Base-by-base conservation (phyloP, 139 green algal species). In the Marvania coccoides region DNA sequence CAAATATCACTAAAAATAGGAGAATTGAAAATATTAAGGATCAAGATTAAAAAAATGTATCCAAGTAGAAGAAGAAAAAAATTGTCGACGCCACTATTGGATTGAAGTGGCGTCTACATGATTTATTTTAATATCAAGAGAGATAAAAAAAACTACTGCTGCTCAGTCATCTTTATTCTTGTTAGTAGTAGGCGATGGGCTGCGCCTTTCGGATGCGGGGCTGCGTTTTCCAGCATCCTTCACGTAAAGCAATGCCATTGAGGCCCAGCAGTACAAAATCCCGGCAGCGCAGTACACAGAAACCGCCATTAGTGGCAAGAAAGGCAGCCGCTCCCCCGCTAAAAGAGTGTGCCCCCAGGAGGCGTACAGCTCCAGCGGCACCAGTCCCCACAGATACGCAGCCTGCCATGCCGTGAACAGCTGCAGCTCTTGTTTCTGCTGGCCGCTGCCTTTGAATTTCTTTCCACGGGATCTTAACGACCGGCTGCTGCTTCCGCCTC, bases 281-380 rank as follows among this genome's bases (percentile, higher is more conserved):
- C 83, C 88, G 5, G 81, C 6, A 0, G 81, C 74, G 74, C 86
- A 90, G 72, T 90, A 91, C 35, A 87, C 45, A 6, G 85, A 93
- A 23, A 80, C 89, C 29, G 93, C 62, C 75, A 96, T 83, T 46
- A 98, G 80, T 4, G 91, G 92, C 39, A 93, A 58, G 64, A 98
- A 98, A 3, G 84, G 83, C 40, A 96, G 68, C 12, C 65, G 67
- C 0, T 31, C 51, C 5, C 60, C 37, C 42, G 85, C 55, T 29
- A 92, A 15, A 0, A 63, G 1, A 2, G 37, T 61, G 57, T 94
- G 85, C 23, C 81, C 29, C 6, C 80, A 24, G 14, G 28, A 58
- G 60, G 65, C 78, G 58, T 85, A 88, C 35, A 86, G 2, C 74
- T 97, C 83, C 15, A 96, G 12, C 1, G 36, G n/a, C 1, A 81